Conservation (phyloP, 2,329 filamentous ascomycete species). For the Aspergillus brunneoviolaceus region DNA sequence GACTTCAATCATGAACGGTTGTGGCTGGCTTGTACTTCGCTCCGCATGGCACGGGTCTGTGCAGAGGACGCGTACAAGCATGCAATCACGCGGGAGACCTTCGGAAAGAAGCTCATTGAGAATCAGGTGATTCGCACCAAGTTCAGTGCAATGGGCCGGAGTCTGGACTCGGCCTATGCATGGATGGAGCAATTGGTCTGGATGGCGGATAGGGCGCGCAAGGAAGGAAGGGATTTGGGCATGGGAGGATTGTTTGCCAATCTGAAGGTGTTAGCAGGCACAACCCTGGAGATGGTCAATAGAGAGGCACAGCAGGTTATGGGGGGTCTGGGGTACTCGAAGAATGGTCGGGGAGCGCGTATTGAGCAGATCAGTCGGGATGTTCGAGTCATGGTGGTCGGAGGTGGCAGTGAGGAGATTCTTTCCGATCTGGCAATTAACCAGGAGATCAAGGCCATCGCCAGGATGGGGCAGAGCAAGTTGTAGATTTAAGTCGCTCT, state of each 20-base stretch:
- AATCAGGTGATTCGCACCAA: constrained; percentile 72
- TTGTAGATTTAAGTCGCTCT: too few species aligned
- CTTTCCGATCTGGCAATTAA: constrained; percentile 68
- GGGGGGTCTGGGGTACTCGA: constrained; percentile 70
- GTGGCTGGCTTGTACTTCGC: constrained; percentile 63
- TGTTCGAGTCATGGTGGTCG: constrained; percentile 62
- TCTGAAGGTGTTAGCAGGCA: constrained; percentile 70
- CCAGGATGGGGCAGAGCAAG: too few species aligned
- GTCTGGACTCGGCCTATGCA: constrained; percentile 68
- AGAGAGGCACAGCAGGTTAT: constrained; percentile 69
- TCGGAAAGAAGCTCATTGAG: constrained; percentile 67
- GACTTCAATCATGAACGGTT: constrained; percentile 80
- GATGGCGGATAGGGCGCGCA: constrained; percentile 61
- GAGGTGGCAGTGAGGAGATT: constrained; percentile 71
- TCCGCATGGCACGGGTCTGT: constrained; percentile 62
- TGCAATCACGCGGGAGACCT: constrained; percentile 65
- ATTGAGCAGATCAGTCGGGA: constrained; percentile 67
- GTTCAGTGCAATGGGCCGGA: constrained; percentile 67
- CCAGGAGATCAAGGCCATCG: constrained; percentile 40
- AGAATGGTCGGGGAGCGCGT: constrained; percentile 67
- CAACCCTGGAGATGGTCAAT: constrained; percentile 70
- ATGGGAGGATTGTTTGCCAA: constrained; percentile 71
- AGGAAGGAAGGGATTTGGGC: constrained; percentile 49
- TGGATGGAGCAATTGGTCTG: constrained; percentile 73
- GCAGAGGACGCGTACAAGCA: constrained; percentile 62